Conservation (phyloP, 331 rosid genomes). For the Rosa hybrid region DNA sequence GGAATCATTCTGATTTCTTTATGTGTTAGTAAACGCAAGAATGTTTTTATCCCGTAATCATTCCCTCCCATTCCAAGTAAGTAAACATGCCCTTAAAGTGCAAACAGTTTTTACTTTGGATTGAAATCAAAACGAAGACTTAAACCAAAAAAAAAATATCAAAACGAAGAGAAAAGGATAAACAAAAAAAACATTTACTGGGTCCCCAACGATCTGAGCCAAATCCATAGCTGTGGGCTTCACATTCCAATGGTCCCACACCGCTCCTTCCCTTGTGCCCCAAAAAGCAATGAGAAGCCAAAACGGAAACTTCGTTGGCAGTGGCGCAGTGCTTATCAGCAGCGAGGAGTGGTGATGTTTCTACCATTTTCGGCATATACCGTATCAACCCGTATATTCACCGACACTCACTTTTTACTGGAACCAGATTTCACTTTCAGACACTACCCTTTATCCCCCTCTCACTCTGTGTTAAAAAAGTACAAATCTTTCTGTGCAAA, state of each 20-base stretch:
- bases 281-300: not conserved
- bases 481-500: not conserved
- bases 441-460: slow-evolving; percentile 1
- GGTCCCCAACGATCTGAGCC: not conserved
- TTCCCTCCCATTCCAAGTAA: no score
- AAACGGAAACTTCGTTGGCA: not conserved
- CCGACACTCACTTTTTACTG: not conserved
- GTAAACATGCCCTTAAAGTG: no score
- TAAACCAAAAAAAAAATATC: no score
- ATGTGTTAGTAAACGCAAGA: no score
- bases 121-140: no score
- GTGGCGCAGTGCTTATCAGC: not conserved
- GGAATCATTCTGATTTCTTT: no score
- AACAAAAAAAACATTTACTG: not conserved
- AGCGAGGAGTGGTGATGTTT: slow-evolving; percentile 17
- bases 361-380: not conserved
- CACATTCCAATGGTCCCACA: not conserved
- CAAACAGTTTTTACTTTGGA: no score
- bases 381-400: not conserved
- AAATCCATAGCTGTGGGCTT: not conserved
- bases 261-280: not conserved
- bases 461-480: not conserved
- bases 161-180: not conserved
- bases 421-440: not conserved
- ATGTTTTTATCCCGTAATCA: no score